Conservation (phyloP, 495 filamentous ascomycete genomes). For the Penicillium daleae region DNA sequence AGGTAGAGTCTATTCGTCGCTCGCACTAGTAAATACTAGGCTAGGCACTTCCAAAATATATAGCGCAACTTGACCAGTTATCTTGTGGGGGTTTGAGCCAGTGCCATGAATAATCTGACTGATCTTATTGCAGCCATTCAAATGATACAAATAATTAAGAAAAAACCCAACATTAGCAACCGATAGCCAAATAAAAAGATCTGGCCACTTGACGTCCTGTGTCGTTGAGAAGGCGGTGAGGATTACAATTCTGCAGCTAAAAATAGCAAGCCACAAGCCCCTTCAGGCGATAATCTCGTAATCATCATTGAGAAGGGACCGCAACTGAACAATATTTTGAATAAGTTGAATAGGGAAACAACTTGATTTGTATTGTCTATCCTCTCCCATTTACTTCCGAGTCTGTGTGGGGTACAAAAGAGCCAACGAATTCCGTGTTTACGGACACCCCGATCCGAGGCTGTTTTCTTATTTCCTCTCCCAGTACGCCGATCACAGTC, state of each 20-base stretch:
- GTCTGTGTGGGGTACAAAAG: slow-evolving; percentile 6
- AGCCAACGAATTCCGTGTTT: slow-evolving; percentile 3
- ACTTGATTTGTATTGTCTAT: not conserved
- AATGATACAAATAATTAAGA: too few species aligned
- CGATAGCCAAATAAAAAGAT: not conserved
- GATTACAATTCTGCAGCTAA: not conserved
- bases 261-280: not conserved
- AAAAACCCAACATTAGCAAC: not conserved
- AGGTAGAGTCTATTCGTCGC: too few species aligned
- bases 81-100: too few species aligned
- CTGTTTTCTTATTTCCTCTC: slow-evolving; percentile 16
- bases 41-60: too few species aligned
- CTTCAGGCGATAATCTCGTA: not conserved
- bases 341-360: not conserved
- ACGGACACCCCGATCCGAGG: not conserved
- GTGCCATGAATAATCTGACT: too few species aligned
- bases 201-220: not conserved
- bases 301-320: not conserved
- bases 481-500: slow-evolving; percentile 10
- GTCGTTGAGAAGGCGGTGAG: not conserved
- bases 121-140: too few species aligned
- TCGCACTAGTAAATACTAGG: too few species aligned
- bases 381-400: not conserved
- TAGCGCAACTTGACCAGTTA: too few species aligned
- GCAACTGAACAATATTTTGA: not conserved